These are phyloP conservation scores for Alternaria triticina DNA, from an alignment of 2,329 filamentous ascomycete species.

Conservation along the genomic window DNA sequence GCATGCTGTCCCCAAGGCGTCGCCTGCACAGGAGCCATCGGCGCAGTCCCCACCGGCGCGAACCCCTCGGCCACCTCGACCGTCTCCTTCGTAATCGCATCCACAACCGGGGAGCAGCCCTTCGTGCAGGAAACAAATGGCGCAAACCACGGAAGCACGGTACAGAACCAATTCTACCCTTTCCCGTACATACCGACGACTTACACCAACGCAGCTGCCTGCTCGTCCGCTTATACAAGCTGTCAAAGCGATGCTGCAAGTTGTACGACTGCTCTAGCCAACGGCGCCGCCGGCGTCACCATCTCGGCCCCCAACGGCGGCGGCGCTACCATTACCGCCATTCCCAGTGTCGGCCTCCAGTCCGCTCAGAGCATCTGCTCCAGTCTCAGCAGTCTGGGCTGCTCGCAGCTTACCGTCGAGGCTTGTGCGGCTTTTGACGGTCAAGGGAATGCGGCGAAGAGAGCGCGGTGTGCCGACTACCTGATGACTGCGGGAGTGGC, in stretches of 20 bases:
- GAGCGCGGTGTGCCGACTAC: slow-evolving; percentile 24
- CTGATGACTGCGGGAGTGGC: slow-evolving; percentile 31
- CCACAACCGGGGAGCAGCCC: slow-evolving; percentile 21
- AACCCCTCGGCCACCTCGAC: slow-evolving; percentile 23
- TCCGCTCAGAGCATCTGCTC: slow-evolving; percentile 41
- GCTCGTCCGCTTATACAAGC: slow-evolving; percentile 61
- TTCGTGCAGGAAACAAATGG: slow-evolving; percentile 33
- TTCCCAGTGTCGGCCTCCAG: slow-evolving; percentile 38
- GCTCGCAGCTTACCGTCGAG: slow-evolving; percentile 55
- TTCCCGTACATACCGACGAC: slow-evolving; percentile 61
- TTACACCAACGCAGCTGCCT: slow-evolving; percentile 58
- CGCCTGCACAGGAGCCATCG: slow-evolving; percentile 60
- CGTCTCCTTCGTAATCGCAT: slow-evolving; percentile 26
- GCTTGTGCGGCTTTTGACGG: slow-evolving; percentile 53
- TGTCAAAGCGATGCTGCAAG: slow-evolving; percentile 56
- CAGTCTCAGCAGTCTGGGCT: slow-evolving; percentile 53
- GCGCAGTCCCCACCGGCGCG: slow-evolving; percentile 17
- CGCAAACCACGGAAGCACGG: slow-evolving; percentile 41
- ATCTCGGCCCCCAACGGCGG: slow-evolving; percentile 58
- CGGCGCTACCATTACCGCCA: slow-evolving; percentile 57
- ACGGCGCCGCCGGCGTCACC: slow-evolving; percentile 59
- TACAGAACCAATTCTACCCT: slow-evolving; percentile 59
- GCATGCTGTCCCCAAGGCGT: slow-evolving; percentile 67
- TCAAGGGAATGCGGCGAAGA: slow-evolving; percentile 40
- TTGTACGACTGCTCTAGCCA: slow-evolving; percentile 53